phyloP scores from a whole-genome alignment of 23 red algal species.

The Rhodosorus marinus region DNA sequence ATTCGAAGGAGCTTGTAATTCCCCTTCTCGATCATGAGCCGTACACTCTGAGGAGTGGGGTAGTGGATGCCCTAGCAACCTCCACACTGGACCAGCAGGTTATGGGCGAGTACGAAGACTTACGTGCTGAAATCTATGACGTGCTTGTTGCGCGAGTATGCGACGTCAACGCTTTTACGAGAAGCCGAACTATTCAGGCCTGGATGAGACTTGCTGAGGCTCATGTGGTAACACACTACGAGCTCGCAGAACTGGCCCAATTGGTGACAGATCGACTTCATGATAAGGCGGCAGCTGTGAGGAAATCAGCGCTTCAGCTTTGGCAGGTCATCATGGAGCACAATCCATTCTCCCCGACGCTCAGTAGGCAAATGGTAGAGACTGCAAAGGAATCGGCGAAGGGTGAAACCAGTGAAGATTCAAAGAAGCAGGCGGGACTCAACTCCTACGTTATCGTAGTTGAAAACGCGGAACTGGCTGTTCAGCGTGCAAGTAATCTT shows the following conservation, averaged over 20 bases:
- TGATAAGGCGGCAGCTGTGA: slow-evolving; percentile 38
- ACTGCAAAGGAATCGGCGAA: background rate
- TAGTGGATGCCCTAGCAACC: too few relatives aligned
- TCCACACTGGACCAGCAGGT: too few relatives aligned
- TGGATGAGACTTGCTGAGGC: slow-evolving; percentile 27
- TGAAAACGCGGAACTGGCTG: slow-evolving; percentile 27
- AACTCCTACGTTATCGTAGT: background rate
- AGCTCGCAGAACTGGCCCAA: slow-evolving; percentile 21
- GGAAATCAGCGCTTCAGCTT: slow-evolving; percentile 42
- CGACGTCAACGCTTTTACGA: slow-evolving; percentile 61
- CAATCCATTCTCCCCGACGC: slow-evolving; percentile 43
- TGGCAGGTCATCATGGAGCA: slow-evolving; percentile 10
- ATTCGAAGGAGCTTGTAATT: too few relatives aligned
- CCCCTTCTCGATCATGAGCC: too few relatives aligned
- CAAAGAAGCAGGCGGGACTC: slow-evolving; percentile 1
- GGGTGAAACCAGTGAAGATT: background rate
- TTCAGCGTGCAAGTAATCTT: slow-evolving; percentile 20
- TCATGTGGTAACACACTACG: slow-evolving; percentile 9
- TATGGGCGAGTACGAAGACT: too few relatives aligned
- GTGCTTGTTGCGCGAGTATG: background rate
- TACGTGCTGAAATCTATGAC: too few relatives aligned
- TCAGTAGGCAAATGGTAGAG: slow-evolving; percentile 17
- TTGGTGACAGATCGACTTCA: slow-evolving; percentile 25
- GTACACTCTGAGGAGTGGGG: too few relatives aligned
- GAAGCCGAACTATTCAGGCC: slow-evolving; percentile 44